Evolutionary conservation across 164 flowering plant species (phyloP), one percentile per base, ranked within the genome.

Genomic region (Berberis thunbergii): DNA sequence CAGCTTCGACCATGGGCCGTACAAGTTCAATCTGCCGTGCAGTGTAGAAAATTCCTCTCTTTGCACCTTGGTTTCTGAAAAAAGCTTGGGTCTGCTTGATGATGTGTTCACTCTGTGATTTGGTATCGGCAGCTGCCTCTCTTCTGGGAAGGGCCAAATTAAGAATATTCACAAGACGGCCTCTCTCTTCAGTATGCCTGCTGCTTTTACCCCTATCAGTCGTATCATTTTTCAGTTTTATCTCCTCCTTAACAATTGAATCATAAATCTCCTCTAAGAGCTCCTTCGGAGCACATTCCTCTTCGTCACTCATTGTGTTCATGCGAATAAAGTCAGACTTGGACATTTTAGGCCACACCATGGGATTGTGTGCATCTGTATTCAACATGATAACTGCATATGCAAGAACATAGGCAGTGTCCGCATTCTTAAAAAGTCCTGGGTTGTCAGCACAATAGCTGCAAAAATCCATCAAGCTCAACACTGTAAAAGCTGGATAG

Each of bases 361-460:
- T 85, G 46, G 99, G 96, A 70, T 91, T 95, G 77, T 95, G 99
- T 43, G 97, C 96, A 78, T 89, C 99, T 55, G 97, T 86, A 64
- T 91, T 89, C 78, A 95, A 77, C 97, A 95, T 84, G 63, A 95
- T 89, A 67, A 89, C 91, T 54, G 99, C 96, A 86, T 95, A 91
- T 46, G 97, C 97, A 67, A 95, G 97, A 76, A 95, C 84, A 77
- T 95, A 95, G 38, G 97, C 97, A 64, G 94, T 89, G 76, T 95
- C 97, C 60, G 99, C 97, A 77, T 86, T 89, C 78, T 79, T 85
- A 74, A 95, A 95, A 54, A 91, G 83, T 69, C 82, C 87, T 45
- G 99, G 97, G 78, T 95, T 89, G 61, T 91, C 96, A 67, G 97
- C 92, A 81, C 97, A 95, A 75, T 84, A 95, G 59, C 99, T 95